Evolutionary conservation across 352 stramenopile species (phyloP).

Genomic region (Pythium oligandrum): DNA sequence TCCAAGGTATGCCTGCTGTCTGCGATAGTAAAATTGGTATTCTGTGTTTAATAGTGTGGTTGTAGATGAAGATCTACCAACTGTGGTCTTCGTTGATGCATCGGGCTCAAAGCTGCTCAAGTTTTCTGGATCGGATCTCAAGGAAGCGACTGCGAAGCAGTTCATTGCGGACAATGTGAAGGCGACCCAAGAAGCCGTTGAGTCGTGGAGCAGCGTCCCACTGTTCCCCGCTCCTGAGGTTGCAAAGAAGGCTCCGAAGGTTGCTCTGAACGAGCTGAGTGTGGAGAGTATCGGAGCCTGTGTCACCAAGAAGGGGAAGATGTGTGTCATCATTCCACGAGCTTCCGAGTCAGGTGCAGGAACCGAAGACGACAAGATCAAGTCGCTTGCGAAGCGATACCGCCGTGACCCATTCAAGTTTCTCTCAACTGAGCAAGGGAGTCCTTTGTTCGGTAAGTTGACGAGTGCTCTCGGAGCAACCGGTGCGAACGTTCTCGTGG

Average conservation of each 20-base stretch:
- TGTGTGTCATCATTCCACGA: constrained; percentile 67
- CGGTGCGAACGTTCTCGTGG: constrained; percentile 32
- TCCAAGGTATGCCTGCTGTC: constrained; percentile 20
- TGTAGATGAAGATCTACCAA: constrained; percentile 39
- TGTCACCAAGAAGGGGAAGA: constrained; percentile 46
- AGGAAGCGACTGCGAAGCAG: constrained; percentile 41
- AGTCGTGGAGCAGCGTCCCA: constrained; percentile 30
- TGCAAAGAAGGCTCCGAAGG: constrained; percentile 66
- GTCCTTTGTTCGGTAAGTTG: constrained; percentile 33
- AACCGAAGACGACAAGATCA: constrained; percentile 27
- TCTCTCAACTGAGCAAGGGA: constrained; percentile 29
- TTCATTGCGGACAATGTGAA: constrained; percentile 50
- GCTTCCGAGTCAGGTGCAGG: not conserved
- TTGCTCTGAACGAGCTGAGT: constrained; percentile 38
- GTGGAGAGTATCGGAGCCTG: constrained; percentile 33
- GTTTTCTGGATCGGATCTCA: constrained; percentile 20
- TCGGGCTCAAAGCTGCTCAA: constrained; percentile 41
- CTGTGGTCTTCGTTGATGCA: constrained; percentile 56
- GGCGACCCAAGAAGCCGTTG: constrained; percentile 23
- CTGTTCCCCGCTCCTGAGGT: constrained; percentile 62
- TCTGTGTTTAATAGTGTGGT: not conserved
- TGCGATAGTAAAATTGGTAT: not conserved
- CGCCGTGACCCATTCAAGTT: constrained; percentile 71
- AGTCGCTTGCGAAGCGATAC: constrained; percentile 73
- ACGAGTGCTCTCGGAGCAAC: constrained; percentile 26